Evolutionary conservation across 2,329 filamentous ascomycete genomes (phyloP), one percentile per base, ranked within the genome.

Genomic region (Claviceps fusiformis): DNA sequence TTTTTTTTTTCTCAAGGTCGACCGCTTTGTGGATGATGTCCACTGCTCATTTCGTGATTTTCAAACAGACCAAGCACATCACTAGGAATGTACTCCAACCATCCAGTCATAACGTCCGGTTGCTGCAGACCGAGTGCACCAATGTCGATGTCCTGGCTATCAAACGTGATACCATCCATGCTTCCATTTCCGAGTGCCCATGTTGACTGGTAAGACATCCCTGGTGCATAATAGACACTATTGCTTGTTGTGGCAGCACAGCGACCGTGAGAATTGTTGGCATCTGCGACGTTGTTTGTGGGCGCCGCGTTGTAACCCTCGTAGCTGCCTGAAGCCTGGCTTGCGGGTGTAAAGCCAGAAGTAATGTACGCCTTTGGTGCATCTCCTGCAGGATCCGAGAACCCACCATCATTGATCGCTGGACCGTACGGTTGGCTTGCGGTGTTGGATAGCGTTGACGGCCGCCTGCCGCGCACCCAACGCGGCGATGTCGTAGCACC

Each of bases 131-230:
- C 83, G 19, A 90, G 70, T 5, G 80, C 72, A 29, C 79, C 81
- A 74, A 91, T 85, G 59, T 91, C 86, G 39, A 92, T 81, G 59
- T 91, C 86, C 59, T 88, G 86, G 57, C 81, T 85, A 64, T 89
- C 82, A 60, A 91, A 87, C 58, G 86, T 83, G 70, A 90, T 85
- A 59, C 71, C 70, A 50, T 77, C 71, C 58, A 73, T 70, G 54
- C 64, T 70, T 8, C 67, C 66, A 58, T 65, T 62, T 1, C 63
- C 60, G 5, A 62, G 60, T n/a, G 58, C 62, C 68, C 68, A 70
- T 1, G 61, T 56, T 50, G 67, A 61, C 15, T 62, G 62, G 43
- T 64, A 68, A 3, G 66, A 56, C 39, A 68, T 61, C 33, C 56
- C 58, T 10, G 63, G 64, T 6, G 59, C 59, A 55, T 63, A 68